Base-by-base conservation (phyloP, 257 asterid species). In the Capsicum rhomboideum region DNA sequence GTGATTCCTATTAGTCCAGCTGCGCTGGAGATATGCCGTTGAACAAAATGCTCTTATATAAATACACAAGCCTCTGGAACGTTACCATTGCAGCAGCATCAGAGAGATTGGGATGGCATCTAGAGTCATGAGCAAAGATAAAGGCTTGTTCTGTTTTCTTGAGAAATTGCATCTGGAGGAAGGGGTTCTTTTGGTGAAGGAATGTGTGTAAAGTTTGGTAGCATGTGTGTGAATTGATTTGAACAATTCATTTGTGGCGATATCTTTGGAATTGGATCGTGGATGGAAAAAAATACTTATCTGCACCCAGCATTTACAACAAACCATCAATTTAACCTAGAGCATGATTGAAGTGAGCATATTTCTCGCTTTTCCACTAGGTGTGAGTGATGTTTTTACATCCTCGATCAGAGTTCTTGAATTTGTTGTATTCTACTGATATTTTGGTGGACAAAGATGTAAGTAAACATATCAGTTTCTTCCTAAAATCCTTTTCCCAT, bases 1-100 rank as follows among this genome's bases (percentile, higher is more conserved):
- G 90, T 94, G 44, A 90, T 96, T 79, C 93, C 96, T 64, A 90
- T 93, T 67, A 93, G 90, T 89, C 88, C 87, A 63, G 88, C 90
- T 13, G 96, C 93, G 55, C 82, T 26, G 14, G 91, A 85, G 83
- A 83, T 87, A 20, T 83, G 72, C 80, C 82, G 69, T n/a, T 86
- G 85, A 87, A 49, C 0, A 85, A 23, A 46, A 58, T 75, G 77
- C 59, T 23, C 29, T 58, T 0, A 12, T 50, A 58, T 37, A n/a
- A 46, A 12, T 8, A 46, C 2, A 2, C 37, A 49, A 23, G 16
- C 6, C 5, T 52, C 80, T 7, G 21, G 59, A 14, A 20, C 2
- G 5, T 75, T 4, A 40, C 58, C 21, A 7, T 28, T 23, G 10
- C 82, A 77, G 63, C 82, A 26, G 0, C 42, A 26, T 49, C 82